Base-by-base conservation (phyloP, 2,329 filamentous ascomycete species). In the Chrysoporthe cubensis region DNA sequence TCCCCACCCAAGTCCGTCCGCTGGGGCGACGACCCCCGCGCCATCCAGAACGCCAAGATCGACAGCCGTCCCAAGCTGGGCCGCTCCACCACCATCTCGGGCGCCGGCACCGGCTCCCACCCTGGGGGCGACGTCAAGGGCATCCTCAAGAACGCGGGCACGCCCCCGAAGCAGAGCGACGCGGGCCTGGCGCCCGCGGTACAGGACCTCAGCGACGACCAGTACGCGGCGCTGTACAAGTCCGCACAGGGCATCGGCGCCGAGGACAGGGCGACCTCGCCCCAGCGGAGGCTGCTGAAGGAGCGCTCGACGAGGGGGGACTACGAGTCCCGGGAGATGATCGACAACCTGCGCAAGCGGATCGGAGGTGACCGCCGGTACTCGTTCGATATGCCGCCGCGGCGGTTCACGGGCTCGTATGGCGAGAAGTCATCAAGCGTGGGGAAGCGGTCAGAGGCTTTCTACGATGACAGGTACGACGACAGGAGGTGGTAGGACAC, bases 21-120 rank as follows among this genome's bases (percentile, higher is more conserved):
- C 48, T 69, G 69, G 67, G 67, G 61, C 26, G 69, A 70, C 54
- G 66, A 70, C 52, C 63, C 52, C 4, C 69, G 69, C 21, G 62
- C 65, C 48, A 46, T 43, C 26, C 67, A 70, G 57, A 70, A 70
- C 32, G 62, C 66, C 13, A 66, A 64, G 44, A 70, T 69, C 18
- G 54, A 59, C 34, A 65, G 37, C 34, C 62, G 67, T 9, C 61
- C 66, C 21, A 69, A 62, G 57, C 56, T 64, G 5, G 46, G 64
- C 60, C 69, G 69, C 8, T 64, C 68, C 50, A 52, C 57, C 1
- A 70, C 60, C 50, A 56, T 70, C 43, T 50, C 52, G 52, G 69
- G 66, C 26, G 66, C 66, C 8, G 66, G 66, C 3, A 68, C 68
- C 16, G 66, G 66, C 46, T 40, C 65, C 3, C 62, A 64, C 32